Base-by-base conservation (phyloP, 352 stramenopile genomes). In the Phytophthora vignae region DNA sequence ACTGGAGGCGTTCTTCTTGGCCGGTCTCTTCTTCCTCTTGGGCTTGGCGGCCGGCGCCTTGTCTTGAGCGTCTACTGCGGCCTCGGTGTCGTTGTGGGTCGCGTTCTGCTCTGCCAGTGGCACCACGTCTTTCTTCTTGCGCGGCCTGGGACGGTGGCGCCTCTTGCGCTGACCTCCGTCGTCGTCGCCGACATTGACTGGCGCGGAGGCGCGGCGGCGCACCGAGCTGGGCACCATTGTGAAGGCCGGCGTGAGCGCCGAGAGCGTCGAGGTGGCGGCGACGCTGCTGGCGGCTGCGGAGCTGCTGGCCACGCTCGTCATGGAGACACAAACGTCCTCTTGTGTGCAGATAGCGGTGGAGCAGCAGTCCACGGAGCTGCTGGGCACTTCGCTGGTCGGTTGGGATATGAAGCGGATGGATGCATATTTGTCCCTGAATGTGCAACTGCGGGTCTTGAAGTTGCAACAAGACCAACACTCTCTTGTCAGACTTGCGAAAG, bases 211-310 rank as follows among this genome's bases (percentile, higher is more conserved):
- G 29, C 58, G 72, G 36, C 61, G 58, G 8, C 63, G 73, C 21
- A 83, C 76, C 40, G 76, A 66, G 57, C 44, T 69, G 11, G 76
- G 76, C 4, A 83, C 60, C 76, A 81, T 81, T 9, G 53, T 54
- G 36, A 81, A 79, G 21, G 73, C 29, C 17, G 67, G 40, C 4
- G 73, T 56, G 4, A 62, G 52, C 2, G 66, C 68, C 0, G 67
- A 80, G 0, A 75, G 64, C 2, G 59, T 65, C 10, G 72, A 82
- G n/a, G 33, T 11, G 14, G 33, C 17, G 22, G 73, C 60, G 21
- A 68, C 40, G 69, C 55, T 71, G 40, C 42, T 67, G 27, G 44
- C n/a, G 56, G 19, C 57, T 7, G 27, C 65, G 38, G 62, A 69
- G 69, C 68, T 75, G 49, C 50, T 69, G n/a, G 65, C 66, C 22